These are phyloP conservation scores for Melampsora occidentalis DNA, from an alignment of 1,284 basidiomycete species.

Conservation along the genomic window DNA sequence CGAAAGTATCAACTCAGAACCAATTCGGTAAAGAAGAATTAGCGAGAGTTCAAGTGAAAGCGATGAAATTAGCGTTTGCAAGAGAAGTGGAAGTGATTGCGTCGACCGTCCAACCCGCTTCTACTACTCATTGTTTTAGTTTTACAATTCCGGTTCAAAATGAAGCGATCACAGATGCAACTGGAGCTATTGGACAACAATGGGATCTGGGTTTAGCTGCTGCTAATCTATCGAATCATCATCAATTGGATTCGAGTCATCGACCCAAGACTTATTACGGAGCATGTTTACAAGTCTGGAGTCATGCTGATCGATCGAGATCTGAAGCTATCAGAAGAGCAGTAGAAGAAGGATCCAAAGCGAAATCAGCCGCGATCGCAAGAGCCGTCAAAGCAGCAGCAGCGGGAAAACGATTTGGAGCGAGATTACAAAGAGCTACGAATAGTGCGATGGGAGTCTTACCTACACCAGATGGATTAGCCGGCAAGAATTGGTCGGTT, in stretches of 20 bases:
- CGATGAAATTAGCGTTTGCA: slow-evolving; percentile 80
- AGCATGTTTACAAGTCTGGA: slow-evolving; percentile 88
- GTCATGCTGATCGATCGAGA: slow-evolving; percentile 81
- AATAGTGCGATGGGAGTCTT: slow-evolving; percentile 41
- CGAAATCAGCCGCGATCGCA: slow-evolving; percentile 43
- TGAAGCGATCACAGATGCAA: background rate
- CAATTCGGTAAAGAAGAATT: slow-evolving; percentile 59
- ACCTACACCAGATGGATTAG: slow-evolving; percentile 49
- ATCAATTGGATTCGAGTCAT: background rate
- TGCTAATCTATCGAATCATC: slow-evolving; percentile 9
- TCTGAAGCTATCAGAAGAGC: slow-evolving; percentile 54
- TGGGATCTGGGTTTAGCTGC: slow-evolving; percentile 20
- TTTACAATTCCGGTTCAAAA: slow-evolving; percentile 58
- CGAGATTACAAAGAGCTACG: slow-evolving; percentile 41
- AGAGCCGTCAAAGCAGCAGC: slow-evolving; percentile 48
- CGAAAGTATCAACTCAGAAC: background rate
- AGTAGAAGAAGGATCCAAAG: slow-evolving; percentile 41
- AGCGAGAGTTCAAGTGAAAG: slow-evolving; percentile 80
- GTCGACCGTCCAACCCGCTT: slow-evolving; percentile 81
- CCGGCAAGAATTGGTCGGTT: slow-evolving; percentile 44
- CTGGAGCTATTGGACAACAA: slow-evolving; percentile 13
- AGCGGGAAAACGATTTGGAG: slow-evolving; percentile 42
- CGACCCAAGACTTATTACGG: slow-evolving; percentile 68
- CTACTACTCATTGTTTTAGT: slow-evolving; percentile 87
- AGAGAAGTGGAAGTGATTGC: slow-evolving; percentile 92